Percentiles rank a stretch among this genome's conserved stretches.
phyloP scores from a whole-genome alignment of 108 stramenopile genomes.

The Discostella pseudostelligera region DNA sequence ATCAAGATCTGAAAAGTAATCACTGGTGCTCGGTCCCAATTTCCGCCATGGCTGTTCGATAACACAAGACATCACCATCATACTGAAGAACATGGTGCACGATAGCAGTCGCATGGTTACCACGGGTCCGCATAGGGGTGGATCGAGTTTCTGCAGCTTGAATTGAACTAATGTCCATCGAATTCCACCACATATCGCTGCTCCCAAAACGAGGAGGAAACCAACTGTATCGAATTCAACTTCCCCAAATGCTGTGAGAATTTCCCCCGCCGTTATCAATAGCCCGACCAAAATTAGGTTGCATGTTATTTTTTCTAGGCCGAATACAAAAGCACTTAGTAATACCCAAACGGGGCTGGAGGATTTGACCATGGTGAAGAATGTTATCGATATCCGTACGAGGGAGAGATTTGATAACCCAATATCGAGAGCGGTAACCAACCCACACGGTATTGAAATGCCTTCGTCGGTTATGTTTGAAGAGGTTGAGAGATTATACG shows the following conservation, averaged over 20 bases:
- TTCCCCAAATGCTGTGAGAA: conserved; percentile 74
- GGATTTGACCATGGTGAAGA: conserved; percentile 89
- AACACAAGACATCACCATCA: conserved; percentile 63
- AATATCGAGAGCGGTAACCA: conserved; percentile 77
- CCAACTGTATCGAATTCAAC: conserved; percentile 60
- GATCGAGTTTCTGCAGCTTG: conserved; percentile 76
- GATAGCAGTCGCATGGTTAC: conserved; percentile 80
- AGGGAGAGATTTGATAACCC: conserved; percentile 81
- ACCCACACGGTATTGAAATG: conserved; percentile 78
- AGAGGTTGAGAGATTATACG: background rate
- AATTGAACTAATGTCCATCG: conserved; percentile 88
- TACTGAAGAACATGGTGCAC: conserved; percentile 74
- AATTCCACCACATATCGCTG: conserved; percentile 69
- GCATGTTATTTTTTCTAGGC: conserved; percentile 78
- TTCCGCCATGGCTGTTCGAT: conserved; percentile 69
- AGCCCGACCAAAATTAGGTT: conserved; percentile 64
- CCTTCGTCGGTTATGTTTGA: conserved; percentile 1
- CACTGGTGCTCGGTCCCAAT: conserved; percentile 39
- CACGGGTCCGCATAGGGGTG: conserved; percentile 75
- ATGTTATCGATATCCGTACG: conserved; percentile 77
- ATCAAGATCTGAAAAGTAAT: conserved; percentile 32
- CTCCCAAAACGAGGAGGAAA: conserved; percentile 67
- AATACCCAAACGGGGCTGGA: conserved; percentile 85
- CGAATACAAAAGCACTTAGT: conserved; percentile 76
- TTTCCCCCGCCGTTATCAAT: conserved; percentile 74